Percentiles rank a stretch among this genome's conserved stretches.
These are phyloP conservation scores for Podaxis sp. DNA, from an alignment of 768 basidiomycete species.

Conservation along the genomic window DNA sequence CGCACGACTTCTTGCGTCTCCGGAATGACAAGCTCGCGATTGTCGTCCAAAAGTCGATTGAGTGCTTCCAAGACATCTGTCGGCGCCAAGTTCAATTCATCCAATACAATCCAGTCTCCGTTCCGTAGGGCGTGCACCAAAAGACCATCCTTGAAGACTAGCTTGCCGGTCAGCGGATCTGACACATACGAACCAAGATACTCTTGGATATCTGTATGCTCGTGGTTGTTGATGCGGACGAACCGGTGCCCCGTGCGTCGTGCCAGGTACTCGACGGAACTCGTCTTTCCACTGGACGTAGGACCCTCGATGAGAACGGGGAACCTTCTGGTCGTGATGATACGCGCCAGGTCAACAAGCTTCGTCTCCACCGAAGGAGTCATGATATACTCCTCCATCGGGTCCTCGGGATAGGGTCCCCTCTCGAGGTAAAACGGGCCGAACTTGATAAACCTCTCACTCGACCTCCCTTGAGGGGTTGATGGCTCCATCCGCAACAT, in stretches of 20 bases:
- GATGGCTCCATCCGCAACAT: slow-evolving; percentile 71
- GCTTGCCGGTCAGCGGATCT: slow-evolving; percentile 88
- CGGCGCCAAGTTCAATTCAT: slow-evolving; percentile 96
- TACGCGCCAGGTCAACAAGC: slow-evolving; percentile 91
- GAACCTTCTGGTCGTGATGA: slow-evolving; percentile 84
- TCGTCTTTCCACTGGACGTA: slow-evolving; percentile 97
- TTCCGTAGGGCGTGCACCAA: slow-evolving; percentile 87
- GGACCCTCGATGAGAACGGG: slow-evolving; percentile 98
- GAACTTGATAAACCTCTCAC: slow-evolving; percentile 72
- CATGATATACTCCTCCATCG: slow-evolving; percentile 83
- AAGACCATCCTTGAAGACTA: slow-evolving; percentile 92
- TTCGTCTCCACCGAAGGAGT: slow-evolving; percentile 95
- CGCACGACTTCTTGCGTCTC: slow-evolving; percentile 94
- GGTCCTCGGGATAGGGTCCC: slow-evolving; percentile 65
- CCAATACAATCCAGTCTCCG: slow-evolving; percentile 97
- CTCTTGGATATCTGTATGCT: slow-evolving; percentile 99
- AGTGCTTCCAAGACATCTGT: slow-evolving; percentile 98
- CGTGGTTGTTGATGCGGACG: slow-evolving; percentile 99
- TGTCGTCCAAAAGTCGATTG: slow-evolving; percentile 95
- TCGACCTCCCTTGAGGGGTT: slow-evolving; percentile 38
- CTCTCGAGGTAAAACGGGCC: slow-evolving; percentile 90
- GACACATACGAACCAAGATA: slow-evolving; percentile 97
- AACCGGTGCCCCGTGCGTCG: slow-evolving; percentile 91
- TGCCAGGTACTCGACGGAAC: slow-evolving; percentile 94
- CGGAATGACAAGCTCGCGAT: slow-evolving; percentile 91